These are phyloP conservation scores for Penicillium bialowiezense DNA, from an alignment of 495 filamentous ascomycete species.

Conservation along the genomic window DNA sequence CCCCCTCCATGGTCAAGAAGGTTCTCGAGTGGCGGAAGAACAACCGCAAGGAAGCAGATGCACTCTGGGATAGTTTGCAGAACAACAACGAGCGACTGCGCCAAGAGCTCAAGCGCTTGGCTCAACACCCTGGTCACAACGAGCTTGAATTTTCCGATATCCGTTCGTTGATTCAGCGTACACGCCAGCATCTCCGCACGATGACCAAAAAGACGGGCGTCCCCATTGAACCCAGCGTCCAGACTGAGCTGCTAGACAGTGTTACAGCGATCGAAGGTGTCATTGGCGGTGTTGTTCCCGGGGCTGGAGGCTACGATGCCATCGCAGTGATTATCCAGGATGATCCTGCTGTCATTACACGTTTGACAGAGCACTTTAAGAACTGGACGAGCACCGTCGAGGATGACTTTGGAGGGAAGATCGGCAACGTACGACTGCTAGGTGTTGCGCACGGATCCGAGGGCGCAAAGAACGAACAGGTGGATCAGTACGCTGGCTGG, in stretches of 20 bases:
- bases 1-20: constrained; percentile 90
- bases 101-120: constrained; percentile 50
- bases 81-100: constrained; percentile 69
- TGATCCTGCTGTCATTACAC: constrained; percentile 60
- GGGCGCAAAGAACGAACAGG: constrained; percentile 68
- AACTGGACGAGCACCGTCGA: constrained; percentile 58
- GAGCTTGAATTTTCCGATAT: constrained; percentile 34
- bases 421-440: constrained; percentile 71
- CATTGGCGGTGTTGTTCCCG: constrained; percentile 87
- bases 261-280: constrained; percentile 72
- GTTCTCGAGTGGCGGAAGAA: constrained; percentile 78
- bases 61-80: constrained; percentile 73
- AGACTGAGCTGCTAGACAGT: constrained; percentile 80
- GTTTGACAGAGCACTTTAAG: constrained; percentile 59
- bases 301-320: constrained; percentile 93
- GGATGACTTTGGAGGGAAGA: constrained; percentile 55
- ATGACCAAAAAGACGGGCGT: constrained; percentile 74
- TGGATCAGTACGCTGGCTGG: constrained; percentile 64
- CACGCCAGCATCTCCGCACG: constrained; percentile 61
- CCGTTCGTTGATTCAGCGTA: constrained; percentile 43
- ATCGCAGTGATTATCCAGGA: constrained; percentile 77
- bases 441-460: constrained; percentile 84
- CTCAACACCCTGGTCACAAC: constrained; percentile 30
- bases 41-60: constrained; percentile 62
- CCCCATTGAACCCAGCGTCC: constrained; percentile 86